Evolutionary conservation across 2,329 filamentous ascomycete species (phyloP).

Genomic region (Talaromyces rugulosus): DNA sequence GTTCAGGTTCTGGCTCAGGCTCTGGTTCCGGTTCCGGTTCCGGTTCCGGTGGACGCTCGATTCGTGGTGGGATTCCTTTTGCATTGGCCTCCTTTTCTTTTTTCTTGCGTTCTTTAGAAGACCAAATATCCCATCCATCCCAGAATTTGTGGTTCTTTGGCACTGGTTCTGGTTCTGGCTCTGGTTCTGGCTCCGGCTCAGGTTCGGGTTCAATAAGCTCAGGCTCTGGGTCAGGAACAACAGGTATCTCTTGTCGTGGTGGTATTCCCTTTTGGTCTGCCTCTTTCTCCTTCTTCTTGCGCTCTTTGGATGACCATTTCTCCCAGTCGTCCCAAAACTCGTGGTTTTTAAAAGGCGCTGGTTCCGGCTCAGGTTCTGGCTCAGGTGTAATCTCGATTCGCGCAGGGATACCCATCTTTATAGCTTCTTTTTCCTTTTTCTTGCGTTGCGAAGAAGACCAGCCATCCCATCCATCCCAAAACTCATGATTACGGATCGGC

Average conservation of each 20-base stretch:
- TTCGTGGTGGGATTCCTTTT: constrained; percentile 8
- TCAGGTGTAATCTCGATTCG: constrained; percentile 16
- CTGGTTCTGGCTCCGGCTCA: neutral
- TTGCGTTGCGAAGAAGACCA: neutral
- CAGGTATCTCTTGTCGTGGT: constrained; percentile 14
- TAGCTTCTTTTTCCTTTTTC: constrained; percentile 12
- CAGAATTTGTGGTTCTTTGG: constrained; percentile 9
- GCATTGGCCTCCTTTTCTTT: constrained; percentile 7
- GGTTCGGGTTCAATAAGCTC: constrained; percentile 4
- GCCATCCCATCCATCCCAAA: constrained; percentile 9
- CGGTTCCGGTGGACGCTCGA: constrained; percentile 14
- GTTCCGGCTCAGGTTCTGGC: constrained; percentile 21
- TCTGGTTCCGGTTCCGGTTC: constrained; percentile 9
- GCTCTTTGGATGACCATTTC: constrained; percentile 15
- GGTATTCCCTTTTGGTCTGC: constrained; percentile 17
- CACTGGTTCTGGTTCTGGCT: neutral
- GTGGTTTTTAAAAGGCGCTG: constrained; percentile 20
- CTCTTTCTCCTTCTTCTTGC: constrained; percentile 40
- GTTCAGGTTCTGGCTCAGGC: constrained; percentile 20
- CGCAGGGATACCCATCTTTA: constrained; percentile 6
- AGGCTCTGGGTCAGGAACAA: neutral
- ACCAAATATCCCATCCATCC: constrained; percentile 8
- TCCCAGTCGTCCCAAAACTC: constrained; percentile 13
- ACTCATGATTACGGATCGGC: constrained; percentile 6
- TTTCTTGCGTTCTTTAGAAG: neutral